phyloP scores from a whole-genome alignment of 306 rosid species.

The Rosa multiflora region DNA sequence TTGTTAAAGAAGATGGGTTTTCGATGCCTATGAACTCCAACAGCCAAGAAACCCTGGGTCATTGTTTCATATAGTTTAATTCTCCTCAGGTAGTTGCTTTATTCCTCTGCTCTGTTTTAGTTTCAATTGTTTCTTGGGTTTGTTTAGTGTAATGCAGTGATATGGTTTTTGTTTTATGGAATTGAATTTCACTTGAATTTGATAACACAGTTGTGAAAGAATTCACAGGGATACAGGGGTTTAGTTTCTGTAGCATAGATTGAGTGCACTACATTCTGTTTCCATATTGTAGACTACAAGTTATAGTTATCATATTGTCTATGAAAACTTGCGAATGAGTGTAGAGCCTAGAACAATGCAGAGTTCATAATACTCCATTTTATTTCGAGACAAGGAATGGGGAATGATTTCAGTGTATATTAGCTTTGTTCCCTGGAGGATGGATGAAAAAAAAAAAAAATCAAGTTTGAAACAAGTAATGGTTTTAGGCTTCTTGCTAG shows the following conservation, averaged over 20 bases:
- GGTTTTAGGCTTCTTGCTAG: neutral
- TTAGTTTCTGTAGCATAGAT: neutral
- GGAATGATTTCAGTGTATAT: neutral
- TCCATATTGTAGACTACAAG: too few relatives aligned
- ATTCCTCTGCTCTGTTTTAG: neutral
- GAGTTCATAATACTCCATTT: neutral
- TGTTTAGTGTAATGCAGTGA: neutral
- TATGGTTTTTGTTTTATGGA: neutral
- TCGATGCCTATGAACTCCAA: conserved; percentile 22
- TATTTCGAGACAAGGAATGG: neutral
- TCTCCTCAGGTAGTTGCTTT: conserved; percentile 26
- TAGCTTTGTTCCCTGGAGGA: neutral
- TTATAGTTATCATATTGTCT: neutral
- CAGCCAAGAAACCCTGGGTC: conserved; percentile 21
- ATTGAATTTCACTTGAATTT: neutral
- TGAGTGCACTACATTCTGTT: neutral
- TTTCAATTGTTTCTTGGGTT: neutral
- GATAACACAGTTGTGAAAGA: neutral
- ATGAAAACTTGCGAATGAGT: neutral
- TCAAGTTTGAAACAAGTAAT: neutral
- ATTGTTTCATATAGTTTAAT: conserved; percentile 23
- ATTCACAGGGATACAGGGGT: neutral
- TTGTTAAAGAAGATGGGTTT: conserved; percentile 19
- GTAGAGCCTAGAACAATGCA: neutral
- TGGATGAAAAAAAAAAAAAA: too few relatives aligned